Percentiles rank a stretch among this genome's conserved stretches.
These are phyloP conservation scores for Salix suchowensis DNA, from an alignment of 345 rosid species.

Conservation along the genomic window DNA sequence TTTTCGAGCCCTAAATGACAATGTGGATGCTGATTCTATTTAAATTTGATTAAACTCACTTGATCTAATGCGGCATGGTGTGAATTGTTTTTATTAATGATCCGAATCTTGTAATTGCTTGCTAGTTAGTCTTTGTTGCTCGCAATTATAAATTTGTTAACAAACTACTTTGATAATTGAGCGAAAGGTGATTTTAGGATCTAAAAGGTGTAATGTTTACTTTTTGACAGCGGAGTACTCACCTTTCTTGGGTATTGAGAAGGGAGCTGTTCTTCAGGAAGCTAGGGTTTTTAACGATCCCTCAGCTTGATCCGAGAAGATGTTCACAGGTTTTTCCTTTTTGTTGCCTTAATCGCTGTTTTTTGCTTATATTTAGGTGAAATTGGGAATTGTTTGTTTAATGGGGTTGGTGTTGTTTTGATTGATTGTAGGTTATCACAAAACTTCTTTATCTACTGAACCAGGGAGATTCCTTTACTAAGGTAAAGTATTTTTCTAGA, in stretches of 20 bases:
- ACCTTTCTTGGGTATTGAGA: conserved; percentile 93
- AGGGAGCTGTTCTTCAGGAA: conserved; percentile 98
- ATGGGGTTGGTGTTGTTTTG: conserved; percentile 2
- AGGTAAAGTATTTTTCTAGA: conserved; percentile 41
- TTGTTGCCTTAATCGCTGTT: neutral
- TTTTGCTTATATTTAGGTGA: neutral
- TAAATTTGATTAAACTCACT: neutral
- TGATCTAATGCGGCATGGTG: conserved; percentile 15
- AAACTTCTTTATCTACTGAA: conserved; percentile 90
- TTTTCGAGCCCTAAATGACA: conserved; percentile 6
- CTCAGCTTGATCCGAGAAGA: conserved; percentile 94
- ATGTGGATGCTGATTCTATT: conserved; percentile 15
- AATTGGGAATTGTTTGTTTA: neutral
- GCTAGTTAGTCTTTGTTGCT: neutral
- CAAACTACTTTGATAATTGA: neutral
- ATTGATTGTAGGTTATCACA: conserved; percentile 68
- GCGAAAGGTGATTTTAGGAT: neutral
- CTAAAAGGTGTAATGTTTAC: conserved; percentile 3
- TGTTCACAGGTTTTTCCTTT: conserved; percentile 78
- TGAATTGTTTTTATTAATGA: neutral
- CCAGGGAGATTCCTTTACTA: conserved; percentile 92
- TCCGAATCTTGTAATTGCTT: neutral
- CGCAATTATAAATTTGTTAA: conserved; percentile 14
- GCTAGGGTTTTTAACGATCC: conserved; percentile 95
- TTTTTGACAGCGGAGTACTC: conserved; percentile 71